Percentiles rank a stretch among this genome's conserved stretches.
Evolutionary conservation across 2,329 filamentous ascomycete species (phyloP).

Genomic region (Aspergillus novofumigatus): DNA sequence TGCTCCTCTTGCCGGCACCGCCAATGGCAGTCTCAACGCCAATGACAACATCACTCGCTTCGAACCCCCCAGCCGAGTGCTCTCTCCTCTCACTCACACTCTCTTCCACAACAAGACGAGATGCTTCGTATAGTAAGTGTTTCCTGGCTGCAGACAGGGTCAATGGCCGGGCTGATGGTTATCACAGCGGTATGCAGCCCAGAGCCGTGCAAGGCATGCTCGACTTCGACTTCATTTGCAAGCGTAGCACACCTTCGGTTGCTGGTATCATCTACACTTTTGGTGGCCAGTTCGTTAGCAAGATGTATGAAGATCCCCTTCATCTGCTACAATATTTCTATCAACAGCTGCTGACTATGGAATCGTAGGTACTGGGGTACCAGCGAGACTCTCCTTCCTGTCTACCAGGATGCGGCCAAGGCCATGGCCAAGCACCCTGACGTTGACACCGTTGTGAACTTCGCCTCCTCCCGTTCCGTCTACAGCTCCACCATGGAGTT

Average conservation of each 20-base stretch:
- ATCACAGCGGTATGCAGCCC: constrained; percentile 78
- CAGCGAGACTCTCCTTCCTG: constrained; percentile 95
- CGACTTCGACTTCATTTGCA: constrained; percentile 99
- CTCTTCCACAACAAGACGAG: constrained; percentile 99
- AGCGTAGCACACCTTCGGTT: constrained; percentile 91
- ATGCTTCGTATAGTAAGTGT: constrained; percentile 91
- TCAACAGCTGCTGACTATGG: constrained; percentile 4
- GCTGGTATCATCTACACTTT: constrained; percentile 99
- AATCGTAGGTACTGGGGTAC: constrained; percentile 85
- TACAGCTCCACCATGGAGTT: constrained; percentile 98
- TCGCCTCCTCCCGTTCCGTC: constrained; percentile 96
- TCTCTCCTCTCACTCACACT: constrained; percentile 84
- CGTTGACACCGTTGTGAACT: constrained; percentile 98
- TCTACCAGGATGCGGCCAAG: constrained; percentile 92
- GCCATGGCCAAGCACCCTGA: constrained; percentile 95
- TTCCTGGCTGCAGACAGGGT: not conserved
- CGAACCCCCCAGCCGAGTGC: constrained; percentile 81
- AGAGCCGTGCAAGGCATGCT: constrained; percentile 89
- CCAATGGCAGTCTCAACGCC: constrained; percentile 58
- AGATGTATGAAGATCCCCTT: constrained; percentile 62
- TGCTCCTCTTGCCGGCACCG: constrained; percentile 46
- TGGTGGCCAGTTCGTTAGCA: constrained; percentile 99
- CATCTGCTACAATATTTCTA: not conserved
- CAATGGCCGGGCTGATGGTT: constrained; percentile 10
- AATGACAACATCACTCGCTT: constrained; percentile 99